A percentile compares a stretch with the other conserved stretches of the same genome.
Conservation (phyloP, 75 land plant genomes). For the Adiantum capillusveneris region DNA sequence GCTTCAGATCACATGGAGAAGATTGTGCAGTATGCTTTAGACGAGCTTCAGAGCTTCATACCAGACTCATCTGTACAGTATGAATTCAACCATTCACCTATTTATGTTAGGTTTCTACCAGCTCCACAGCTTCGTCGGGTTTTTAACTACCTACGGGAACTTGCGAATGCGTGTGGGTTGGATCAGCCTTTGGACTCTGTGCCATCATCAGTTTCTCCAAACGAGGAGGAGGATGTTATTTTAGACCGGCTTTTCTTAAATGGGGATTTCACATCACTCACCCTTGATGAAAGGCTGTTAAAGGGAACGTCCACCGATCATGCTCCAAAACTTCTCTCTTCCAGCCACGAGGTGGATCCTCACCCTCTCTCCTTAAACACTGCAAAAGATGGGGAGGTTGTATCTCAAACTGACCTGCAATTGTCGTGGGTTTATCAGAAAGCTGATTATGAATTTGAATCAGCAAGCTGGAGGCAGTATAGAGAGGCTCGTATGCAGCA, state of each 20-base stretch:
- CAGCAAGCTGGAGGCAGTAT: constrained; percentile 41
- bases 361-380: constrained; percentile 10
- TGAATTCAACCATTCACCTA: constrained; percentile 49
- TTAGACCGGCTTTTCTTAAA: constrained; percentile 41
- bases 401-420: constrained; percentile 26
- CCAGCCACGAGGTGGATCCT: neutral
- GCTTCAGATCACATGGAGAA: constrained; percentile 64
- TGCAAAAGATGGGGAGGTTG: constrained; percentile 18
- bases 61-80: constrained; percentile 38
- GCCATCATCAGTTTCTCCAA: neutral
- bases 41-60: constrained; percentile 50
- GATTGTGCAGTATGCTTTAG: constrained; percentile 55
- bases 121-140: constrained; percentile 53
- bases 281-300: constrained; percentile 43
- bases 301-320: constrained; percentile 2
- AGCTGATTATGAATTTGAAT: constrained; percentile 35
- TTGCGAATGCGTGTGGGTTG: constrained; percentile 61
- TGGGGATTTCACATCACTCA: constrained; percentile 41
- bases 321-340: neutral
- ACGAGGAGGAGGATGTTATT: constrained; percentile 16
- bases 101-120: constrained; percentile 64
- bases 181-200: constrained; percentile 21
- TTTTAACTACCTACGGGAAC: constrained; percentile 59
- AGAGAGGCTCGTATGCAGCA: constrained; percentile 49
- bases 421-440: constrained; percentile 62